Conservation (phyloP, 164 flowering plant genomes). For the Kingdonia uniflora region DNA sequence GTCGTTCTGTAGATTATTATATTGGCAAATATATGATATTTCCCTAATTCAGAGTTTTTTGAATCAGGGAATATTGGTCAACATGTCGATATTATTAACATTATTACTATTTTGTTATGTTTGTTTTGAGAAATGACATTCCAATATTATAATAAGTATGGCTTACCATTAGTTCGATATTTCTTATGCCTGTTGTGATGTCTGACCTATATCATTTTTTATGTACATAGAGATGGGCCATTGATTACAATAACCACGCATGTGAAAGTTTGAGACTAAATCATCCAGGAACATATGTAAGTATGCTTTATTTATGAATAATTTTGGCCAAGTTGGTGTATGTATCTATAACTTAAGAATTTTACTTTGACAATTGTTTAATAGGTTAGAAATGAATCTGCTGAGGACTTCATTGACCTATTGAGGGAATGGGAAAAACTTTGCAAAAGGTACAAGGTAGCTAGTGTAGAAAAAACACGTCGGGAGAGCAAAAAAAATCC, state of each 20-base stretch:
- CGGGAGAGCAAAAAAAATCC: constrained; percentile 9
- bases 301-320: constrained; percentile 6
- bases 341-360: background rate
- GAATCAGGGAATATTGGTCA: too few species aligned
- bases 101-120: too few species aligned
- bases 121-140: too few species aligned
- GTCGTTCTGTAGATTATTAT: too few species aligned
- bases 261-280: constrained; percentile 75
- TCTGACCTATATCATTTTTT: too few species aligned
- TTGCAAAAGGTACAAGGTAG: constrained; percentile 32
- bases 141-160: too few species aligned
- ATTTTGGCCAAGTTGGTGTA: constrained; percentile 1
- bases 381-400: constrained; percentile 78
- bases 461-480: constrained; percentile 9
- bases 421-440: constrained; percentile 78
- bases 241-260: constrained; percentile 54
- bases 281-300: constrained; percentile 75
- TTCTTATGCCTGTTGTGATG: too few species aligned
- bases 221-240: constrained; percentile 68
- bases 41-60: too few species aligned
- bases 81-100: too few species aligned
- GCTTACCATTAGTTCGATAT: too few species aligned
- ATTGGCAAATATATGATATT: too few species aligned
- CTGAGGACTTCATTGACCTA: constrained; percentile 68
- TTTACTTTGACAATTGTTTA: constrained; percentile 5